Evolutionary conservation across 116 monocot species (phyloP), one percentile per base, ranked within the genome.

Genomic region (Iris pallida): DNA sequence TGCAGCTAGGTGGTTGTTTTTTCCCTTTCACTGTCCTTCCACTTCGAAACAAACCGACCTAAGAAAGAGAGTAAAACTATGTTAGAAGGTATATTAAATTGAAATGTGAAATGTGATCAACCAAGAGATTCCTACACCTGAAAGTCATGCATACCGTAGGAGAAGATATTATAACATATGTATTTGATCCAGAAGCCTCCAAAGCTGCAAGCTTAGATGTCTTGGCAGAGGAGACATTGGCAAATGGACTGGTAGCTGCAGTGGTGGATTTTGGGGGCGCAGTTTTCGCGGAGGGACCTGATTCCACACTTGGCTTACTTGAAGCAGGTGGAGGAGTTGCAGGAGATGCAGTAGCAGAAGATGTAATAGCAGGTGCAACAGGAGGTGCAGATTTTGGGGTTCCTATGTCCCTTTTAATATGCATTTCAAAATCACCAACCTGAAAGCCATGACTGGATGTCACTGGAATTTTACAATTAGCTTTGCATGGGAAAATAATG

Each of bases 361-460:
- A 30, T 30, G 30, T 3, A 30, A 30, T 30, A 30, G 11, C 51
- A 66, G 46, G 67, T 59, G 45, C 43, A 69, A 69, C 12, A 45
- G 68, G 51, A 68, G 55, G 17, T 15, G 77, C 51, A 44, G 71
- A 12, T 68, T 48, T 78, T 42, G 69, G 66, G 10, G 72, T 71
- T 66, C 71, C 85, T 8, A 85, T 61, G 47, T 82, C 57, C 71
- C 94, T 85, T 71, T 76, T 90, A 51, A 95, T 63, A 80, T 90
- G 85, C 90, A 90, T 83, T 75, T 90, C 90, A 67, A 88, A 95
- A 15, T 81, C 67, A 6, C 94, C 94, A 68, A 90, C 78, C 94
- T 95, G 77, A 41, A 47, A 47, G 45, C 15, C 63, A 47, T 18
- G 15, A 17, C 5, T 19, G 13, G 1, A 18, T 10, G 17, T 63